phyloP scores from a whole-genome alignment of 306 rosid genomes.

The Fragaria iinumae region DNA sequence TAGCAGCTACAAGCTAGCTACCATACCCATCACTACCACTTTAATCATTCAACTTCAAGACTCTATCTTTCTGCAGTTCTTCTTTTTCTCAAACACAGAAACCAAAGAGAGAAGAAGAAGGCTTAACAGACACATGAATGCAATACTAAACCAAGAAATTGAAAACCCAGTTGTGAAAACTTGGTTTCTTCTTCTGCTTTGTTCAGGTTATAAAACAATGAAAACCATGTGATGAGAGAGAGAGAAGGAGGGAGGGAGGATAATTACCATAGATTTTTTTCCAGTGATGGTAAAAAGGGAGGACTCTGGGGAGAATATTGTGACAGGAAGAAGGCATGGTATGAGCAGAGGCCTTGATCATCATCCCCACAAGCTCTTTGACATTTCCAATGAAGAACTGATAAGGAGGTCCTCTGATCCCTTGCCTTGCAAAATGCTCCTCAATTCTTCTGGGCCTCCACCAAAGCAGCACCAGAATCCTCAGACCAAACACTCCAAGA shows the following conservation, averaged over 20 bases:
- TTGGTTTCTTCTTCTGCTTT: background rate
- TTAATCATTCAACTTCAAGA: conserved; percentile 31
- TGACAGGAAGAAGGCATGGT: conserved; percentile 83
- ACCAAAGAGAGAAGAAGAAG: background rate
- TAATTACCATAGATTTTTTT: conserved; percentile 74
- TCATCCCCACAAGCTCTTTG: conserved; percentile 71
- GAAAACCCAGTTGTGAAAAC: conserved; percentile 23
- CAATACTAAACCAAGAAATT: background rate
- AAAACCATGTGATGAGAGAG: conserved; percentile 3
- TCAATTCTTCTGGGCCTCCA: conserved; percentile 84
- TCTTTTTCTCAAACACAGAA: background rate
- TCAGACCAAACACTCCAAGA: conserved; percentile 33
- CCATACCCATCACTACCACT: conserved; percentile 23
- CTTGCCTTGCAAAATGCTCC: conserved; percentile 73
- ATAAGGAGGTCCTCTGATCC: conserved; percentile 93
- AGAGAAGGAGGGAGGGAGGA: background rate
- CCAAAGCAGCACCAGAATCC: conserved; percentile 59
- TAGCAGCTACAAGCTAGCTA: conserved; percentile 18
- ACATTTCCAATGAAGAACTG: conserved; percentile 95
- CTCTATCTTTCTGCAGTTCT: background rate
- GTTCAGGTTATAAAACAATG: background rate
- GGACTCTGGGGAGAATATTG: conserved; percentile 93
- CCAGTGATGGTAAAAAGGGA: conserved; percentile 97
- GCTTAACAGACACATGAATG: conserved; percentile 2
- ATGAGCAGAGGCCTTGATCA: conserved; percentile 85